These are phyloP conservation scores for Irpex sp. DNA, from an alignment of 1,284 basidiomycete species.

Conservation along the genomic window DNA sequence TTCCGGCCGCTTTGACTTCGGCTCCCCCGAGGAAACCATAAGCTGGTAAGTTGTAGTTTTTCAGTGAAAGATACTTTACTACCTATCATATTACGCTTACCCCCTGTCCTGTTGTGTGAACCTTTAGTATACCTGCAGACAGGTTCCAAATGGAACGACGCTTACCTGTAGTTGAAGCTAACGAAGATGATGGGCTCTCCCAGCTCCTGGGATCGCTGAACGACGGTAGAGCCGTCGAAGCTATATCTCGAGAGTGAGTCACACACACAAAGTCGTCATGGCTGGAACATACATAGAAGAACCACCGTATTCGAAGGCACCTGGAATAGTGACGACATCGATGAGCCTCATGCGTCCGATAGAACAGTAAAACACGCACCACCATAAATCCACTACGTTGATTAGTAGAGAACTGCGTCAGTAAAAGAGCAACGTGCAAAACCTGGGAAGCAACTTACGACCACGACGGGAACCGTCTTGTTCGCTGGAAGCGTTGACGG, in stretches of 20 bases:
- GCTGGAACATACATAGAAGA: neutral
- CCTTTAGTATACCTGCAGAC: neutral
- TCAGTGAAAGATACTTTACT: neutral
- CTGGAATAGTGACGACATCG: slow-evolving; percentile 7
- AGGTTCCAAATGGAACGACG: neutral
- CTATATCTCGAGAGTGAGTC: slow-evolving; percentile 8
- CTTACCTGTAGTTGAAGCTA: slow-evolving; percentile 31
- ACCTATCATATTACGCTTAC: neutral
- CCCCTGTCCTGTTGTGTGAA: neutral
- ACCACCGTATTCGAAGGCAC: slow-evolving; percentile 27
- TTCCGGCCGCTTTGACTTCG: slow-evolving; percentile 46
- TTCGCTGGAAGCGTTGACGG: neutral
- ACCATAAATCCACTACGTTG: slow-evolving; percentile 49
- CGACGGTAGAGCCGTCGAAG: slow-evolving; percentile 26
- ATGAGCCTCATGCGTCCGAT: neutral
- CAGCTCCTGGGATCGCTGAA: slow-evolving; percentile 31
- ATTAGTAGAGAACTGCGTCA: neutral
- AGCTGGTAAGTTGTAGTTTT: slow-evolving; percentile 15
- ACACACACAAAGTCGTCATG: neutral
- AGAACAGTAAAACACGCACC: slow-evolving; percentile 30
- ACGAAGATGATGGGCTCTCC: slow-evolving; percentile 30
- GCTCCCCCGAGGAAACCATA: slow-evolving; percentile 47
- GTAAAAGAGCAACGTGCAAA: neutral
- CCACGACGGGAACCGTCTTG: neutral
- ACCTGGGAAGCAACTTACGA: neutral